Evolutionary conservation across 352 stramenopile species (phyloP), one percentile per base, ranked within the genome.

Genomic region (Phytophthora fragariaefolia): DNA sequence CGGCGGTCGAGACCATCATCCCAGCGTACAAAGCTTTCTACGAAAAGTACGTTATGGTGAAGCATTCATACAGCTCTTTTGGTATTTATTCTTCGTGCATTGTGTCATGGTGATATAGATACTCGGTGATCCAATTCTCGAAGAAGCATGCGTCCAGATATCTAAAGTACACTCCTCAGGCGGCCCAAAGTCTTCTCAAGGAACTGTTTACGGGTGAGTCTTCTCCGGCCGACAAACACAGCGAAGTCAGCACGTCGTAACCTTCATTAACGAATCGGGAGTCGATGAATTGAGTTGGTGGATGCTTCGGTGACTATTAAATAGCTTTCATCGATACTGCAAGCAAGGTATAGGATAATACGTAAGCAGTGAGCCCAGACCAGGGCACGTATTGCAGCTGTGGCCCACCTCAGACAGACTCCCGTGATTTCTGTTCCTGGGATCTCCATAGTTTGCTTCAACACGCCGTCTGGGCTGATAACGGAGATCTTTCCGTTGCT

Each of bases 1-100:
- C 91, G 40, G 92, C 96, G 6, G 71, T 90, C 18, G 77, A 88
- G 30, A 79, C 90, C 1, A 96, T 98, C 63, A 70, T 98, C 24
- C 88, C 91, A 40, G 63, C 77, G 42, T 98, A 98, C 75, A 90
- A 90, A n/a, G 28, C 57, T 4, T 98, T 98, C 52, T 97, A 93
- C 71, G 81, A 97, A 46, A 98, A 97, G 87, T 95, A 69, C 49
- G 74, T 12, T 28, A 30, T 61, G 32, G 17, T 42, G 45, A 23
- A 51, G 2, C 6, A 22, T 15, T n/a, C 6, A 22, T 38, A 34
- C 22, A 36, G 18, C 34, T 12, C 13, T 0, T 3, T 15, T 58
- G 12, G 3, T 64, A 20, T 46, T 69, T 50, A 20, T 69, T 42
- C 17, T 27, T 26, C 38, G 36, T 13, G 47, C 34, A 38, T 17